Evolutionary conservation across 306 rosid species (phyloP), one percentile per base, ranked within the genome.

Genomic region (Vigna angularis): DNA sequence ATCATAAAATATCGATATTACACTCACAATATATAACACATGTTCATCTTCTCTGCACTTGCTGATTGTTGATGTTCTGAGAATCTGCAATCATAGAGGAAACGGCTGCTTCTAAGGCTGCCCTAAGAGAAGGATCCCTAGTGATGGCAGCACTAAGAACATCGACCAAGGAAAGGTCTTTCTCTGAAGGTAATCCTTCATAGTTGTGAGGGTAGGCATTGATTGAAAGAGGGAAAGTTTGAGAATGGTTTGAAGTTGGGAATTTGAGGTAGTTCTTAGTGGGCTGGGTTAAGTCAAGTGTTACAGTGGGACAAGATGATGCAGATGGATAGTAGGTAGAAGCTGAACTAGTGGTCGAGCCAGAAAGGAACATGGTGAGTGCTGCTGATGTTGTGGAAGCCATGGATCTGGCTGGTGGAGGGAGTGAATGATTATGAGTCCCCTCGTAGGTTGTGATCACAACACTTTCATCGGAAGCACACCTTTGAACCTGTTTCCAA

Each of bases 321-420:
- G 84, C 6, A 51, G 83, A 81, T 45, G 66, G 13, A 5, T 79
- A 61, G 42, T 59, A 48, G 40, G 81, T 49, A 15, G 67, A 22
- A 26, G 38, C 65, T 75, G 73, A 61, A 77, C 66, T 81, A 3
- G 84, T 65, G 78, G 75, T 83, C n/a, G 89, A 80, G 49, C 89
- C 85, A 7, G 85, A 76, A 13, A 86, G 85, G 51, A 83, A 70
- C 85, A 73, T 86, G 62, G 7, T 79, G 9, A 80, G 28, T 83
- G 89, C 89, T 69, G 87, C 76, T 68, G 89, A 83, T 86, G 87
- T 83, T 73, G 70, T 69, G 61, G 69, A 73, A 9, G 87, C 87
- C 44, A 81, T 83, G 62, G 77, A 45, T 26, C 69, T 73, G 1
- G 87, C 87, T 12, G 81, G 36, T 15, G 79, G 52, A 32, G 84